phyloP scores from a whole-genome alignment of 345 rosid genomes.

The Citropsis articulata region DNA sequence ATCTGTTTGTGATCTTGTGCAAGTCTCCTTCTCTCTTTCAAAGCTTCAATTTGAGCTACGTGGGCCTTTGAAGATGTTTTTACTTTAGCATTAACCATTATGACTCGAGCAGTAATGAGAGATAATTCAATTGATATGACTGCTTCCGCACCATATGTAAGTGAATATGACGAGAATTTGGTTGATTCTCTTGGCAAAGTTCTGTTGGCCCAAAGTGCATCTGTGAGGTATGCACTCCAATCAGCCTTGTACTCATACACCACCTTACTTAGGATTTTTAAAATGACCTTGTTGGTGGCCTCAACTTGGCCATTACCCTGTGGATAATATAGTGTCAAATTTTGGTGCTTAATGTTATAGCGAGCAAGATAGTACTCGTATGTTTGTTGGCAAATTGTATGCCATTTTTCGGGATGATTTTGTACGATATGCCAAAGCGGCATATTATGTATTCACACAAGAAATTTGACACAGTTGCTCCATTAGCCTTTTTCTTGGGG shows the following conservation, averaged over 20 bases:
- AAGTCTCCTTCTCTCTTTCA: no score
- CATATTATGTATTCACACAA: not conserved
- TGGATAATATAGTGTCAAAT: not conserved
- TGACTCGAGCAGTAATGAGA: not conserved
- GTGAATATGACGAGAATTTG: not conserved
- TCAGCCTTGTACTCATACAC: not conserved
- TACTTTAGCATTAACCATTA: no score
- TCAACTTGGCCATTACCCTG: not conserved
- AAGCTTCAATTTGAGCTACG: not conserved
- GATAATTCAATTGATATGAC: not conserved
- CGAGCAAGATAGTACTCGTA: not conserved
- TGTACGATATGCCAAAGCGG: not conserved
- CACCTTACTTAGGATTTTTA: not conserved
- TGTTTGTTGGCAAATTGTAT: not conserved
- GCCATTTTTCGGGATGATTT: not conserved
- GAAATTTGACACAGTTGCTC: not conserved
- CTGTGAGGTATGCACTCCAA: not conserved
- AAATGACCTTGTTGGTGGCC: not conserved
- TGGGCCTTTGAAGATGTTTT: not conserved
- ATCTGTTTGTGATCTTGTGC: not conserved
- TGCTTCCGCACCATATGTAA: not conserved
- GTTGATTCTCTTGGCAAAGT: not conserved
- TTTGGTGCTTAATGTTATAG: not conserved
- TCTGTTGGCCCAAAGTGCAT: not conserved
- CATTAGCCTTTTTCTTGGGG: not conserved